Conservation (phyloP, 495 filamentous ascomycete genomes). For the Hypoxylon lienhwacheense region DNA sequence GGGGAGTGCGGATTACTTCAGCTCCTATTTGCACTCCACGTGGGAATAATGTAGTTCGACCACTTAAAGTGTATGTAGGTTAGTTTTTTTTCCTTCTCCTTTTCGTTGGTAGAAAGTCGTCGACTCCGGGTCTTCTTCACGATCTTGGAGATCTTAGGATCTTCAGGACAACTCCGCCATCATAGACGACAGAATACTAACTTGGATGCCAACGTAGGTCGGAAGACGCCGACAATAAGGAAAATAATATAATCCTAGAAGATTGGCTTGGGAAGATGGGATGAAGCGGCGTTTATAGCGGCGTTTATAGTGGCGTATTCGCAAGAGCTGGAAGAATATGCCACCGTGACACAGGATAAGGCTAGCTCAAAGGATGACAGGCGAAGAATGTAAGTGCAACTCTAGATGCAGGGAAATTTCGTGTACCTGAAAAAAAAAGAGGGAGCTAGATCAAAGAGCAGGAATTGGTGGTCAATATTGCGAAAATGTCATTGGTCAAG, state of each 20-base stretch:
- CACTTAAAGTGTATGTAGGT: constrained; percentile 9
- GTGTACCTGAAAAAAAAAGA: neutral
- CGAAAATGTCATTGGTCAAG: constrained; percentile 15
- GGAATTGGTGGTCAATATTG: neutral
- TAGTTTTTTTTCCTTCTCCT: constrained; percentile 2
- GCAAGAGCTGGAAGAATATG: constrained; percentile 5
- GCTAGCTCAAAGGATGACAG: constrained; percentile 10
- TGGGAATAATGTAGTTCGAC: constrained; percentile 2
- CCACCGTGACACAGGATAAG: constrained; percentile 17
- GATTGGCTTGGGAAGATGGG: constrained; percentile 1
- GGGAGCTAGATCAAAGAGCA: neutral
- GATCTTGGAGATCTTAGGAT: too few relatives aligned
- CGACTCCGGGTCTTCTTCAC: constrained; percentile 5
- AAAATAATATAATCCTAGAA: neutral
- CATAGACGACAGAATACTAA: neutral
- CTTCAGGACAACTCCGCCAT: constrained; percentile 24
- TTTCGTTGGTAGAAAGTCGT: neutral
- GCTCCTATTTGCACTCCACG: too few relatives aligned
- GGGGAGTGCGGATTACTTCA: too few relatives aligned
- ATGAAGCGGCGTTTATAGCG: constrained; percentile 20
- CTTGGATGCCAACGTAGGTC: neutral
- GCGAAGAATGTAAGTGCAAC: constrained; percentile 8
- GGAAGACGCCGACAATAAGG: constrained; percentile 22
- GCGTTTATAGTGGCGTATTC: constrained; percentile 17
- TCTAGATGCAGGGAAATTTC: neutral